These are phyloP conservation scores for Phoma sp. DNA, from an alignment of 2,329 filamentous ascomycete genomes.

Conservation along the genomic window DNA sequence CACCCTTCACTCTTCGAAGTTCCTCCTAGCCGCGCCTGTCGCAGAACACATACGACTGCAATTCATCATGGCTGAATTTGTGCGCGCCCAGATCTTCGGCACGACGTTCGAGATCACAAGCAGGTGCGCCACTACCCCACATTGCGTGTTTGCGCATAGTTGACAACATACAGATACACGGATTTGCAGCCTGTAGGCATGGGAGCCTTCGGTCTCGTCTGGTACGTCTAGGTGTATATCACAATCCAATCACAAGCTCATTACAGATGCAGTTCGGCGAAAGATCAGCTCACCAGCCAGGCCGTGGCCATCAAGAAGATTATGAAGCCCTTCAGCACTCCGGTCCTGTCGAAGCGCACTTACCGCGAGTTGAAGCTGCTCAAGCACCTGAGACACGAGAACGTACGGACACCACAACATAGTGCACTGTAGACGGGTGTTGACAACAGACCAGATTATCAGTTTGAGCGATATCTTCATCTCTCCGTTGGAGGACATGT, in stretches of 20 bases:
- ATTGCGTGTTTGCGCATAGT: slow-evolving; percentile 25
- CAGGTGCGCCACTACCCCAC: slow-evolving; percentile 67
- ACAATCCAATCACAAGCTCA: slow-evolving; percentile 21
- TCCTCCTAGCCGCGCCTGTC: slow-evolving; percentile 30
- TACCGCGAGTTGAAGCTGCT: slow-evolving; percentile 97
- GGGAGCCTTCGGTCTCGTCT: slow-evolving; percentile 98
- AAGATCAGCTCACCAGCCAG: slow-evolving; percentile 95
- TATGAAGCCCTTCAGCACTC: slow-evolving; percentile 99
- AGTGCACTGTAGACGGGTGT: slow-evolving; percentile 6
- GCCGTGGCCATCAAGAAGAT: slow-evolving; percentile 99
- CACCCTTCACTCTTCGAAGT: slow-evolving; percentile 24
- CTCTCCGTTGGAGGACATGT: slow-evolving; percentile 98
- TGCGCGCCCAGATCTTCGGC: slow-evolving; percentile 98
- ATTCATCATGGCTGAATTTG: slow-evolving; percentile 93
- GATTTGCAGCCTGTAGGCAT: slow-evolving; percentile 98
- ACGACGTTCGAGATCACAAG: slow-evolving; percentile 99
- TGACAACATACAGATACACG: slow-evolving; percentile 74
- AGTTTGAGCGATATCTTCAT: slow-evolving; percentile 99
- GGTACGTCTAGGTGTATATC: slow-evolving; percentile 62
- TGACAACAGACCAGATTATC: slow-evolving; percentile 71
- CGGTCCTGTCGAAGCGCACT: slow-evolving; percentile 94
- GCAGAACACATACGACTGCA: slow-evolving; percentile 25
- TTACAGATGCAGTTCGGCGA: slow-evolving; percentile 75
- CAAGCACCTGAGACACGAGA: slow-evolving; percentile 96
- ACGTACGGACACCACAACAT: slow-evolving; percentile 64